Conservation (phyloP, 2,329 filamentous ascomycete genomes). For the Alternaria ethzedia region DNA sequence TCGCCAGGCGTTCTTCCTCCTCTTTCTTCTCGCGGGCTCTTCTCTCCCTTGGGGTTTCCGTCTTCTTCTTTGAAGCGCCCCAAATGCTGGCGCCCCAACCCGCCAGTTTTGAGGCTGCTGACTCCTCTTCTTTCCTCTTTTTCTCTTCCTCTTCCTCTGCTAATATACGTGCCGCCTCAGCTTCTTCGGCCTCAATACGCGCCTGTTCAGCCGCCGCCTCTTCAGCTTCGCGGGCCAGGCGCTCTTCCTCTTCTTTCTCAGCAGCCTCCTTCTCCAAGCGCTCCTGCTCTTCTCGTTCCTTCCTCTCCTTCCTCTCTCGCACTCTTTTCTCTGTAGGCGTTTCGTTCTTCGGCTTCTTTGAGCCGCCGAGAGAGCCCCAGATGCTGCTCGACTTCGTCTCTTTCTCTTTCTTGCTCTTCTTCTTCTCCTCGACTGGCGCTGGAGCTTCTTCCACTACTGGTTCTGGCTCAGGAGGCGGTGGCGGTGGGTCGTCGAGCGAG, state of each 20-base stretch:
- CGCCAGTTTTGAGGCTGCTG: constrained; percentile 37
- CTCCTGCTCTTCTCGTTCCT: constrained; percentile 35
- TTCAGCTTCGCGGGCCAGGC: constrained; percentile 32
- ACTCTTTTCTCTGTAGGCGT: constrained; percentile 47
- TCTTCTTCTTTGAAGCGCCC: constrained; percentile 48
- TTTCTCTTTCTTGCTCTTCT: constrained; percentile 38
- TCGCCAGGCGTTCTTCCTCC: constrained; percentile 31
- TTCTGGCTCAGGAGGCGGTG: constrained; percentile 17
- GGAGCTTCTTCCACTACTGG: constrained; percentile 13
- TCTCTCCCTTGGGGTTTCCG: constrained; percentile 40
- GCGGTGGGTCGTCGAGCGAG: constrained; percentile 37
- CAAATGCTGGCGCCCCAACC: constrained; percentile 35
- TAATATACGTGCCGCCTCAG: constrained; percentile 12
- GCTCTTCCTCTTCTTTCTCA: constrained; percentile 47
- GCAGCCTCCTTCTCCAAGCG: constrained; percentile 48
- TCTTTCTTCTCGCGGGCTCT: constrained; percentile 45
- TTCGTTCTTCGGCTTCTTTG: constrained; percentile 35
- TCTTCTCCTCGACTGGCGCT: constrained; percentile 27
- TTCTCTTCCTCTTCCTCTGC: constrained; percentile 32
- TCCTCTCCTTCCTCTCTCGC: constrained; percentile 35
- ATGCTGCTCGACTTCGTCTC: constrained; percentile 30
- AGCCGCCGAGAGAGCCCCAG: constrained; percentile 28
- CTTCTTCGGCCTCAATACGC: constrained; percentile 22
- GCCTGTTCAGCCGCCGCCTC: constrained; percentile 43
- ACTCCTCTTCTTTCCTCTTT: constrained; percentile 30